These are phyloP conservation scores for Camelina sativa DNA, from an alignment of 345 rosid species.

Conservation along the genomic window DNA sequence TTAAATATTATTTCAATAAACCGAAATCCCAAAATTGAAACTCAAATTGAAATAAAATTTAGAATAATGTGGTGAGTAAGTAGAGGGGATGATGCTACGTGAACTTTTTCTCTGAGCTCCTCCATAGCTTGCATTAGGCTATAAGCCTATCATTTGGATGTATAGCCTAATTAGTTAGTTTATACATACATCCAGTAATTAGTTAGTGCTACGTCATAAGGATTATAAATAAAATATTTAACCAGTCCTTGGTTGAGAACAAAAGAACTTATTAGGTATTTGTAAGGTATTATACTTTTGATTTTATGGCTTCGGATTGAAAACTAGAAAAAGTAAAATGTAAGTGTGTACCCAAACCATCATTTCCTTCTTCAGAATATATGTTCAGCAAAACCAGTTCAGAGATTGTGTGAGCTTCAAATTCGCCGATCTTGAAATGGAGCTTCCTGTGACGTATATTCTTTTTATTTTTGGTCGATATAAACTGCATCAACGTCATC, in stretches of 20 bases:
- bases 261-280: neutral
- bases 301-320: neutral
- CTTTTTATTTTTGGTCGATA: constrained; percentile 70
- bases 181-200: neutral
- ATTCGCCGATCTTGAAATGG: constrained; percentile 3
- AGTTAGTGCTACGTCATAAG: neutral
- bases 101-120: no score
- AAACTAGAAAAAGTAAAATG: constrained; percentile 14
- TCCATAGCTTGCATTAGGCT: no score
- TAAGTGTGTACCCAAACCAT: constrained; percentile 21
- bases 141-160: no score
- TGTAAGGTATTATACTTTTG: neutral
- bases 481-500: constrained; percentile 93
- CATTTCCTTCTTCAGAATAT: constrained; percentile 14
- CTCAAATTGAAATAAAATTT: no score
- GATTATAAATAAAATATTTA: constrained; percentile 3
- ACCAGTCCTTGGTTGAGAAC: neutral
- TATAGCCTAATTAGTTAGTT: no score
- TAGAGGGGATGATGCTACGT: no score
- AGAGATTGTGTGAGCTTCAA: constrained; percentile 4
- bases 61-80: no score
- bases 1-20: no score
- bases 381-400: constrained; percentile 19
- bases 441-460: constrained; percentile 16
- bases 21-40: neutral